Evolutionary conservation across 331 rosid genomes (phyloP).

Genomic region (Spiraea crenata): DNA sequence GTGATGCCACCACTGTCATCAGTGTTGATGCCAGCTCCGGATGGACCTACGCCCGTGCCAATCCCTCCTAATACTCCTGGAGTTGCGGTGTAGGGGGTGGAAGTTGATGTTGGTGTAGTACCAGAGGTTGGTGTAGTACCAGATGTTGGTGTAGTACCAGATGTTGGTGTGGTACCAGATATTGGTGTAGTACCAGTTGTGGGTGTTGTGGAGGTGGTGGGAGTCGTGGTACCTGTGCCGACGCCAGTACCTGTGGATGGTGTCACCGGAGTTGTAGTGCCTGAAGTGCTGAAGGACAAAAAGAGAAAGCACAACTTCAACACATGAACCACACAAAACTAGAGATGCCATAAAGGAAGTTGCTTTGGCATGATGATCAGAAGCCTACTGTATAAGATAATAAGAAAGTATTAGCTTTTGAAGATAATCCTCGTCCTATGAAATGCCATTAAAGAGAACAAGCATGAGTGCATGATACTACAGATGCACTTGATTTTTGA

Average conservation of each 20-base stretch:
- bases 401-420: background rate
- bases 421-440: background rate
- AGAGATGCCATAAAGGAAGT: background rate
- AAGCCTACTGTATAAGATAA: background rate
- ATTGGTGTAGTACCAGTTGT: conserved; percentile 20
- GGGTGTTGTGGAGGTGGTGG: conserved; percentile 31
- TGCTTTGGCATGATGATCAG: background rate
- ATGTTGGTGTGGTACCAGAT: conserved; percentile 20
- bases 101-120: conserved; percentile 31
- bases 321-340: background rate
- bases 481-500: background rate
- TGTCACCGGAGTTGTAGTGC: background rate
- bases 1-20: conserved; percentile 67
- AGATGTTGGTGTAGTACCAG: conserved; percentile 22
- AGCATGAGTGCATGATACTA: background rate
- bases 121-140: conserved; percentile 29
- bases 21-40: conserved; percentile 58
- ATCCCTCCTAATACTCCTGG: conserved; percentile 83
- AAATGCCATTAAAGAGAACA: background rate
- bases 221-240: conserved; percentile 45
- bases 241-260: conserved; percentile 26
- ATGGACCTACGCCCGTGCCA: conserved; percentile 63
- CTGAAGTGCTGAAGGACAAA: conserved; percentile 1
- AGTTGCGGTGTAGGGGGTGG: conserved; percentile 55
- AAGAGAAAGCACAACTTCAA: background rate